Evolutionary conservation across 306 rosid species (phyloP).

Genomic region (Quercus robur): DNA sequence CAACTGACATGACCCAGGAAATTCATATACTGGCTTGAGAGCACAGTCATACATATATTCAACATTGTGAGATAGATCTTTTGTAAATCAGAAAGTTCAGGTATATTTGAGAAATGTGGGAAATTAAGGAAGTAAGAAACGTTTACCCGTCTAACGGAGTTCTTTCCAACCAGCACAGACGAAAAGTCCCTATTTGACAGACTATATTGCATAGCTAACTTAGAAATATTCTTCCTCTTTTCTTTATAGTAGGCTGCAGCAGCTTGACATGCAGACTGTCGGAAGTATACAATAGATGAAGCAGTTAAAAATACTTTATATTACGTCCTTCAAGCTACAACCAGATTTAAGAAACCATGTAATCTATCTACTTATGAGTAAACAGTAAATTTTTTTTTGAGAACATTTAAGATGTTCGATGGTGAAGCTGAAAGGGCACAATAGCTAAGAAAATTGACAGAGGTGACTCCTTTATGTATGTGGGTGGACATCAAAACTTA

Average conservation of each 20-base stretch:
- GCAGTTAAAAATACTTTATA: slow-evolving; percentile 7
- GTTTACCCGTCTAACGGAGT: slow-evolving; percentile 65
- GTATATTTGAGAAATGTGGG: slow-evolving; percentile 16
- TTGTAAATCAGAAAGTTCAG: background rate
- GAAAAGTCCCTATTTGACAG: slow-evolving; percentile 80
- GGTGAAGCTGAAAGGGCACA: background rate
- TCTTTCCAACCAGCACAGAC: slow-evolving; percentile 88
- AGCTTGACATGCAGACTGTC: slow-evolving; percentile 79
- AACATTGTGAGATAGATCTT: background rate
- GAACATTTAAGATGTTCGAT: background rate
- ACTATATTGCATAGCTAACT: slow-evolving; percentile 94
- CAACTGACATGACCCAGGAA: background rate
- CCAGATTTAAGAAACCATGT: background rate
- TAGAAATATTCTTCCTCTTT: slow-evolving; percentile 76
- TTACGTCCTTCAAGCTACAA: slow-evolving; percentile 5
- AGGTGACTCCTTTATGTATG: background rate
- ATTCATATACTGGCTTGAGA: background rate
- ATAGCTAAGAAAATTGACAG: background rate
- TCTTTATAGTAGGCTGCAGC: slow-evolving; percentile 66
- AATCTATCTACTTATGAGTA: background rate
- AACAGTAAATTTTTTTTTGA: background rate
- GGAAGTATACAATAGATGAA: slow-evolving; percentile 14
- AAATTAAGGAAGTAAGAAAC: slow-evolving; percentile 14
- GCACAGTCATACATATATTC: slow-evolving; percentile 14
- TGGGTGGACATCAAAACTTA: background rate